These are phyloP conservation scores for Pseudonectria foliicola DNA, from an alignment of 2,329 filamentous ascomycete genomes.

Conservation along the genomic window DNA sequence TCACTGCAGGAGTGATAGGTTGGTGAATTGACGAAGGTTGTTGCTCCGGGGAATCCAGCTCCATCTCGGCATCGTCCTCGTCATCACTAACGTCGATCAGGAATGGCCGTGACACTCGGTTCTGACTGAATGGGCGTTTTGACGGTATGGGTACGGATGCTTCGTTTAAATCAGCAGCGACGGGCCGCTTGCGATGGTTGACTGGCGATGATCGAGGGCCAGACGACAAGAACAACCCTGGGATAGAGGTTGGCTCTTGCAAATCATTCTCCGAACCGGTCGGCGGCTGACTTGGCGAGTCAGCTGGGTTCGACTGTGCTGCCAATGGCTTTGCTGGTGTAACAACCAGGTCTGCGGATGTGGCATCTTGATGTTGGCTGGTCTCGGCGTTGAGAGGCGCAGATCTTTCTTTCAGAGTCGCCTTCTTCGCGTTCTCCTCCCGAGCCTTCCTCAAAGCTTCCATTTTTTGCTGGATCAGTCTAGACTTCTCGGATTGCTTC, in stretches of 20 bases:
- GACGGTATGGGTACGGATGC: slow-evolving; percentile 31
- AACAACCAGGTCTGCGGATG: slow-evolving; percentile 1
- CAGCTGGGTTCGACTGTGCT: slow-evolving; percentile 1
- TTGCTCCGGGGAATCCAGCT: slow-evolving; percentile 50
- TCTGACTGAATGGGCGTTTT: slow-evolving; percentile 59
- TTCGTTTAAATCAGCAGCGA: slow-evolving; percentile 66
- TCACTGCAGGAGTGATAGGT: slow-evolving; percentile 25
- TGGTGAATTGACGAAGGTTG: slow-evolving; percentile 29
- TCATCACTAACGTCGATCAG: slow-evolving; percentile 82
- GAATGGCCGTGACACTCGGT: slow-evolving; percentile 52
- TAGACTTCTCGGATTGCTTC: slow-evolving; percentile 60
- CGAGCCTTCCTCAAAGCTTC: slow-evolving; percentile 61
- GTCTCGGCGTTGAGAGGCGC: slow-evolving; percentile 1
- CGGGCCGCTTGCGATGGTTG: slow-evolving; percentile 33
- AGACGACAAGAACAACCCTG: slow-evolving; percentile 30
- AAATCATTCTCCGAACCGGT: slow-evolving; percentile 6
- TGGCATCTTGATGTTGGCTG: neutral
- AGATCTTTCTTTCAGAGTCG: slow-evolving; percentile 2
- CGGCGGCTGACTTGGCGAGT: slow-evolving; percentile 3
- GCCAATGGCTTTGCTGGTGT: slow-evolving; percentile 1
- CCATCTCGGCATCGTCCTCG: slow-evolving; percentile 61
- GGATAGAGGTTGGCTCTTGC: slow-evolving; percentile 22
- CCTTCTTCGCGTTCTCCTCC: slow-evolving; percentile 33
- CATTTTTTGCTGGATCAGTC: slow-evolving; percentile 68
- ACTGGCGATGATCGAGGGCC: slow-evolving; percentile 17